Evolutionary conservation across 1,284 basidiomycete genomes (phyloP), one percentile per base, ranked within the genome.

Genomic region (Cutaneotrichosporon arboriforme): DNA sequence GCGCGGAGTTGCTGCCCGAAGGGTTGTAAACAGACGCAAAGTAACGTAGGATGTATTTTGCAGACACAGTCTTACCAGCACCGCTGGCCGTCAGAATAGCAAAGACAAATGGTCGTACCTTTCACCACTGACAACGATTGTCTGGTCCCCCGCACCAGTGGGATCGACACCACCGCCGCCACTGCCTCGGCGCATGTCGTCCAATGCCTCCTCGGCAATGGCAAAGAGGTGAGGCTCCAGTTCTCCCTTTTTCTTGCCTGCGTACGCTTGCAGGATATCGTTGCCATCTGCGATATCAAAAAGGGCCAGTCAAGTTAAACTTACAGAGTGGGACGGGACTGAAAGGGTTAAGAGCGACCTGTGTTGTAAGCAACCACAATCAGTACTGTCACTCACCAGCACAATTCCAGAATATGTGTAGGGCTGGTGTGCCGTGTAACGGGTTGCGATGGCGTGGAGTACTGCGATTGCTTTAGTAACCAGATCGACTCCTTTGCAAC

Each of bases 31-130:
- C 91, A 0, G 94, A 97, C 13, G 96, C 96, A 68, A 99, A 87
- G 77, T 98, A 99, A 56, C 96, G 85, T 85, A 99, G 93, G 73
- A 98, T 98, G 78, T 93, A 96, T 79, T 99, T 99, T 50, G 96
- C 90, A 40, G 93, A 97, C 76, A 98, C 96, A 0, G 96, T 99
- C 80, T 99, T 99, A 53, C 96, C 96, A 47, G 96, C 96, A 77
- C 96, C 96, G 81, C 90, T 93, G 58, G 9, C 18, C 2, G 35
- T 50, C 37, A 47, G 41, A 17, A 36, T 21, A 49, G 38, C 7
- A 5, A 31, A 31, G 26, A 31, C 26, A 31, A 5, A 10, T 7
- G 26, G 26, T 31, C 5, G 62, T 69, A 92, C 90, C 90, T 94
- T 77, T 99, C 96, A 67, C 96, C 96, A 47, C 90, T 94, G 58